phyloP scores from a whole-genome alignment of 1,284 basidiomycete species.

The Microstroma glucosiphilum region DNA sequence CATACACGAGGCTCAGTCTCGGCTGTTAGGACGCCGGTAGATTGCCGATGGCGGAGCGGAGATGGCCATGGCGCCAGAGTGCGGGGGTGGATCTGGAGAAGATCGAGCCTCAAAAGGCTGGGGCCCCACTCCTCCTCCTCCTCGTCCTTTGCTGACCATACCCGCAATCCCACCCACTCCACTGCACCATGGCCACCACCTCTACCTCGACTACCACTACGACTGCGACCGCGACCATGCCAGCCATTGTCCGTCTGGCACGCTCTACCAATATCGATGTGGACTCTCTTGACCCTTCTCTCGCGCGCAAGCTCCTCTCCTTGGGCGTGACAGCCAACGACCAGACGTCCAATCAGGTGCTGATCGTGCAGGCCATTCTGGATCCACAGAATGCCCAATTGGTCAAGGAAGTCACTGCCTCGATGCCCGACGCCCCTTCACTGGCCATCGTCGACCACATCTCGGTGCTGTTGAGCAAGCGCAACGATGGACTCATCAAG shows the following conservation, averaged over 20 bases:
- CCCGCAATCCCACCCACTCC: background rate
- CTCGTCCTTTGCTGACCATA: background rate
- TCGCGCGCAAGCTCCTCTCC: slow-evolving; percentile 21
- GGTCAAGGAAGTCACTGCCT: background rate
- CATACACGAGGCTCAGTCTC: too few relatives aligned
- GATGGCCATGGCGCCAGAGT: too few relatives aligned
- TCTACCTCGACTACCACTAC: background rate
- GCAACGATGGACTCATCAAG: slow-evolving; percentile 21
- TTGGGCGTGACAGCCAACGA: slow-evolving; percentile 23
- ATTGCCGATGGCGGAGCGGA: too few relatives aligned
- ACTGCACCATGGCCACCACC: background rate
- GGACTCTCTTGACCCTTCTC: slow-evolving; percentile 24
- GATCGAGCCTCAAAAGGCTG: too few relatives aligned
- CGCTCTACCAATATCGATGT: slow-evolving; percentile 24
- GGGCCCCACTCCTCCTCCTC: too few relatives aligned
- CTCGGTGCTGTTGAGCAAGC: slow-evolving; percentile 14
- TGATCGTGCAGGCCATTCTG: slow-evolving; percentile 20
- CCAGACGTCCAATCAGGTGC: slow-evolving; percentile 26
- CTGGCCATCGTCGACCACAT: slow-evolving; percentile 16
- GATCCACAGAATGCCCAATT: background rate
- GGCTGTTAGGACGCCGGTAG: too few relatives aligned
- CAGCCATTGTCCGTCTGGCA: slow-evolving; percentile 16
- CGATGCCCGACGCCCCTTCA: background rate
- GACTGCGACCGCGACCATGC: background rate
- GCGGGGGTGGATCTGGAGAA: too few relatives aligned